Percentiles rank a stretch among this genome's conserved stretches.
These are phyloP conservation scores for Beauveria brongniartii DNA, from an alignment of 2,329 filamentous ascomycete genomes.

Conservation along the genomic window DNA sequence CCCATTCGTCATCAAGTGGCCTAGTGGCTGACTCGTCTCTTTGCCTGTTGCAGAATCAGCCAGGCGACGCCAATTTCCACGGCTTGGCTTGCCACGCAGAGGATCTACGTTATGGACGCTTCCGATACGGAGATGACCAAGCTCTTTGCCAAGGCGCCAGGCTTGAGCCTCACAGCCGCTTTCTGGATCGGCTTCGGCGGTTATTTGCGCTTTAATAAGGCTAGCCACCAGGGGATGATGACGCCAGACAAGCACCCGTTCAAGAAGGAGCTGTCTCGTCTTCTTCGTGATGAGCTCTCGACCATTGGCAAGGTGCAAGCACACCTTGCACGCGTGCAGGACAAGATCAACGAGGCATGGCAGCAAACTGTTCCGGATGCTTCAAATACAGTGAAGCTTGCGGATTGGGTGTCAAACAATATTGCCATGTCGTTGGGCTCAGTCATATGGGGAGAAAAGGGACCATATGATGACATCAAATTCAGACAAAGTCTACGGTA, in stretches of 20 bases:
- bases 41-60: not conserved
- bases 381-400: not conserved
- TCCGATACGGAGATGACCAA: constrained; percentile 9
- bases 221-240: constrained; percentile 8
- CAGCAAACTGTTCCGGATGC: not conserved
- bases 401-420: not conserved
- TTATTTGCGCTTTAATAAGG: constrained; percentile 7
- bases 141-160: constrained; percentile 4
- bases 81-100: not conserved
- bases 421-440: constrained; percentile 6
- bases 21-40: not conserved
- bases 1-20: not conserved
- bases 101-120: constrained; percentile 3
- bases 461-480: not conserved
- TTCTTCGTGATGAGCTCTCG: constrained; percentile 4
- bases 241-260: constrained; percentile 8
- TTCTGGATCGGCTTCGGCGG: constrained; percentile 8
- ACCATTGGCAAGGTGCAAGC: constrained; percentile 1
- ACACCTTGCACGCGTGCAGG: not conserved
- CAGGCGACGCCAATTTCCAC: constrained; percentile 1
- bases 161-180: constrained; percentile 3
- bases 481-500: constrained; percentile 6
- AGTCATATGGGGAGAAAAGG: constrained; percentile 7
- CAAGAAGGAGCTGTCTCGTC: constrained; percentile 8
- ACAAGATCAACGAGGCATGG: constrained; percentile 3